A percentile compares a stretch with the other conserved stretches of the same genome.
Evolutionary conservation across 2,329 filamentous ascomycete species (phyloP).

Genomic region (Colletotrichum sp.): DNA sequence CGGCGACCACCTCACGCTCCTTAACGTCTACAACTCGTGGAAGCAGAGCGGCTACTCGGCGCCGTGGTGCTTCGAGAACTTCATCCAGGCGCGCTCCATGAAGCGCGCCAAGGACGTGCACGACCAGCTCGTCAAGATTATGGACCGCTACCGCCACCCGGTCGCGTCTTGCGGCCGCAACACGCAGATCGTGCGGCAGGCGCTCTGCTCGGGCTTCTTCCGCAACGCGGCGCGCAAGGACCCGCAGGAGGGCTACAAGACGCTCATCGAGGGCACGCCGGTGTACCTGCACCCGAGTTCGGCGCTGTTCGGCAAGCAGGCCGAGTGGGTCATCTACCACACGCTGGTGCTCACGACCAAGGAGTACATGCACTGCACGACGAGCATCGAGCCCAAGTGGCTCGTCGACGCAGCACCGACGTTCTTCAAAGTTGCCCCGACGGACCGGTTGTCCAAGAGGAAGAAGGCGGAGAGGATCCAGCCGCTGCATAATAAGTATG

Average conservation of each 20-base stretch:
- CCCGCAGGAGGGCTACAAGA: conserved; percentile 96
- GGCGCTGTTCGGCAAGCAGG: conserved; percentile 92
- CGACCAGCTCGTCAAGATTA: conserved; percentile 90
- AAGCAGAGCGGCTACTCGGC: conserved; percentile 82
- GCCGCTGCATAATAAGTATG: conserved; percentile 92
- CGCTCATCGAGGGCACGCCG: conserved; percentile 90
- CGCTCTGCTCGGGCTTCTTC: conserved; percentile 94
- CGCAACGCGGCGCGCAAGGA: conserved; percentile 94
- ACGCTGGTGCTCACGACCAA: conserved; percentile 90
- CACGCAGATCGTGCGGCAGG: conserved; percentile 85
- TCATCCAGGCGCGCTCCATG: conserved; percentile 92
- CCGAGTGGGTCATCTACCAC: conserved; percentile 96
- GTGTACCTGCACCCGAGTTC: conserved; percentile 94
- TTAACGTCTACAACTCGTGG: conserved; percentile 99
- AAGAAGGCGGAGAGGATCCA: conserved; percentile 95
- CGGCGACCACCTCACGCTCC: conserved; percentile 90
- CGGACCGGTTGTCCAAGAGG: conserved; percentile 84
- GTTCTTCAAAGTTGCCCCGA: conserved; percentile 96
- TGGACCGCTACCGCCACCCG: conserved; percentile 86
- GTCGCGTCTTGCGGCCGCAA: conserved; percentile 86
- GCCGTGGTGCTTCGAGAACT: conserved; percentile 97
- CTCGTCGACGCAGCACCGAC: conserved; percentile 96
- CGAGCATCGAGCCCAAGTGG: conserved; percentile 91
- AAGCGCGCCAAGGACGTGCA: conserved; percentile 89
- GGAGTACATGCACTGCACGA: conserved; percentile 98